phyloP scores from a whole-genome alignment of 495 filamentous ascomycete species.

The Filosporella fistucella region DNA sequence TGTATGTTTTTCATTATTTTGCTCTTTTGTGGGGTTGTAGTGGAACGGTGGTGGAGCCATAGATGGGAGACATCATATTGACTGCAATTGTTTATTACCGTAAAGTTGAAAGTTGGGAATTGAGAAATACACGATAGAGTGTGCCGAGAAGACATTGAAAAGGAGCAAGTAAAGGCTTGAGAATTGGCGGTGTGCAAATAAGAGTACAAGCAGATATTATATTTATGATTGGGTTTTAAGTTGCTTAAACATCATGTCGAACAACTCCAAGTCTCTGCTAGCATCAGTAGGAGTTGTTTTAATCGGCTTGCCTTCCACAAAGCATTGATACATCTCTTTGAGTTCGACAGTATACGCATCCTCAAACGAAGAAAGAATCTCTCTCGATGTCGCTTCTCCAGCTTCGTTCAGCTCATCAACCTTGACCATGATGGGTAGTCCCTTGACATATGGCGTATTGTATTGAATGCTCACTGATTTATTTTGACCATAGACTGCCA shows the following conservation, averaged over 20 bases:
- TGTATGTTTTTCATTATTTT: too few species aligned
- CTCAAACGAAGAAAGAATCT: conserved; percentile 39
- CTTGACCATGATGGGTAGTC: conserved; percentile 40
- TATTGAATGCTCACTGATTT: conserved; percentile 47
- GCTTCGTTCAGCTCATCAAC: conserved; percentile 38
- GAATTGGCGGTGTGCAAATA: too few species aligned
- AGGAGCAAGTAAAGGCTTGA: too few species aligned
- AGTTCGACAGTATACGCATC: conserved; percentile 50
- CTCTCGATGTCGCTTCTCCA: conserved; percentile 29
- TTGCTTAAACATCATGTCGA: conserved; percentile 27
- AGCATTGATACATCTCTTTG: conserved; percentile 40
- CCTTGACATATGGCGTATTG: conserved; percentile 47
- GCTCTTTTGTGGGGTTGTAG: too few species aligned
- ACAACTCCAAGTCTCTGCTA: conserved; percentile 41
- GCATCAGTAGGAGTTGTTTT: conserved; percentile 51
- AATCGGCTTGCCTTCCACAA: conserved; percentile 32
- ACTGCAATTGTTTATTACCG: too few species aligned
- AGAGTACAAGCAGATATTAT: too few species aligned
- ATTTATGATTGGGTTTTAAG: conserved; percentile 39
- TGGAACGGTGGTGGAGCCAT: too few species aligned
- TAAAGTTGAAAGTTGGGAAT: too few species aligned
- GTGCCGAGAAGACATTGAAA: too few species aligned
- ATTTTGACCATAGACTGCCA: conserved; percentile 44
- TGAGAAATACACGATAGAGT: too few species aligned
- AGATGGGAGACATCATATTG: too few species aligned